Conservation (phyloP, 2,329 filamentous ascomycete genomes). For the Grosmannia clavigera region DNA sequence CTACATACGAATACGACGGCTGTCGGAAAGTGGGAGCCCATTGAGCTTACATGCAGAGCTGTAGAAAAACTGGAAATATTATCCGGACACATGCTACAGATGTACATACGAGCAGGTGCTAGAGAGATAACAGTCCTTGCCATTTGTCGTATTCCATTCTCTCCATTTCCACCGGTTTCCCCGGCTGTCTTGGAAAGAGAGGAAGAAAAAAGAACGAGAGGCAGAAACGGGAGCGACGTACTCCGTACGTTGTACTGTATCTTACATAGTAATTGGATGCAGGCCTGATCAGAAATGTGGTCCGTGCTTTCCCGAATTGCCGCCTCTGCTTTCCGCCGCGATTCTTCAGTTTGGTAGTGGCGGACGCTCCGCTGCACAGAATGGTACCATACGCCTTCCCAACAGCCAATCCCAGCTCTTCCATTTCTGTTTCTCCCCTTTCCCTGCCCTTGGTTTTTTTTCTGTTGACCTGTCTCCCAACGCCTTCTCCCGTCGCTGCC, state of each 20-base stretch:
- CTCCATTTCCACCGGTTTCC: too few relatives aligned
- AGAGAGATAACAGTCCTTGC: too few relatives aligned
- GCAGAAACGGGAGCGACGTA: too few relatives aligned
- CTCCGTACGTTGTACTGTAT: too few relatives aligned
- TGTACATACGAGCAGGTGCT: too few relatives aligned
- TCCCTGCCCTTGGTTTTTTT: not conserved
- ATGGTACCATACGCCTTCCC: too few relatives aligned
- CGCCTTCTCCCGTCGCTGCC: not conserved
- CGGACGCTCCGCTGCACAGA: not conserved
- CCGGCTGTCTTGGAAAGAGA: too few relatives aligned
- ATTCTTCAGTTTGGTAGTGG: not conserved
- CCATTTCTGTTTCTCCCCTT: slow-evolving; percentile 5
- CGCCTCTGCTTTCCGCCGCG: not conserved
- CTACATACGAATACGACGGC: not conserved
- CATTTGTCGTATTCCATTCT: too few relatives aligned
- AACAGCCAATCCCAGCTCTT: slow-evolving; percentile 9
- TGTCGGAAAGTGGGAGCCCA: not conserved
- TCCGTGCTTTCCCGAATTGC: not conserved
- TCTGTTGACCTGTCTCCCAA: not conserved
- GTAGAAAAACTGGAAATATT: not conserved
- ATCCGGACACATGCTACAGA: not conserved
- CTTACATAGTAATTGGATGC: too few relatives aligned
- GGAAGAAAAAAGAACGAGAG: too few relatives aligned
- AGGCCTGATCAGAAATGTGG: not conserved
- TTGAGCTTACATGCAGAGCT: not conserved